Conservation (phyloP, 2,329 filamentous ascomycete species). For the Diaporthe ampelina region DNA sequence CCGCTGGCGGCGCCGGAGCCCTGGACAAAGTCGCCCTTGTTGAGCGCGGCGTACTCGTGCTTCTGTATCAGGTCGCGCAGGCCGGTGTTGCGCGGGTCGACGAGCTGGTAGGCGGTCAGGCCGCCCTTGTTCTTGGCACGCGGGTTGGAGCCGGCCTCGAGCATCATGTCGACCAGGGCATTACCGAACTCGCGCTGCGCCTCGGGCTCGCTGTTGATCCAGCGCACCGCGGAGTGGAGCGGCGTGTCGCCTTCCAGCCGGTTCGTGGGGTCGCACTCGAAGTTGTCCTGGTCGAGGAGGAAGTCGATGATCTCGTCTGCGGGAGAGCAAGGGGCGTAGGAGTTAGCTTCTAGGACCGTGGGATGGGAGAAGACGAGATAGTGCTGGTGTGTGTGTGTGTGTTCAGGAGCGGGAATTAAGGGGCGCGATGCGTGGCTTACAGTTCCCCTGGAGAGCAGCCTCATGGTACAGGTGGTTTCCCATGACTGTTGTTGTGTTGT, state of each 20-base stretch:
- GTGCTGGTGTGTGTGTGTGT: not conserved
- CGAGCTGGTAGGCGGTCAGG: slow-evolving; percentile 78
- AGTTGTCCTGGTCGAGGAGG: slow-evolving; percentile 85
- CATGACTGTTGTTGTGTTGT: slow-evolving; percentile 86
- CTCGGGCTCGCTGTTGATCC: slow-evolving; percentile 77
- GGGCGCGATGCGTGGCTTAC: slow-evolving; percentile 63
- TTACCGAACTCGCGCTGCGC: slow-evolving; percentile 75
- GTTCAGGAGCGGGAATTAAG: not conserved
- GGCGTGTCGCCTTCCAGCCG: slow-evolving; percentile 81
- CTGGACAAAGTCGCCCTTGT: slow-evolving; percentile 70
- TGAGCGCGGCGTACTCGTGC: slow-evolving; percentile 76
- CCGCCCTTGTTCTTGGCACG: slow-evolving; percentile 78
- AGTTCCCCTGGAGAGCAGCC: slow-evolving; percentile 87
- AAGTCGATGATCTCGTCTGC: slow-evolving; percentile 84
- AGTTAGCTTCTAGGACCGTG: not conserved
- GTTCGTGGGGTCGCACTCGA: slow-evolving; percentile 86
- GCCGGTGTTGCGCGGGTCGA: slow-evolving; percentile 77
- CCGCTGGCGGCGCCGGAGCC: slow-evolving; percentile 43
- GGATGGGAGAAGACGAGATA: not conserved
- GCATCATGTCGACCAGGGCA: slow-evolving; percentile 81
- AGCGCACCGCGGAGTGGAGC: slow-evolving; percentile 83
- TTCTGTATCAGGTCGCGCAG: slow-evolving; percentile 75
- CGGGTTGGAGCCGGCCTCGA: slow-evolving; percentile 79
- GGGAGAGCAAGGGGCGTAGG: not conserved
- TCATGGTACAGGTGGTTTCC: slow-evolving; percentile 93